Conservation (phyloP, 805 yeast genomes). For the Metschnikowia orientalis region DNA sequence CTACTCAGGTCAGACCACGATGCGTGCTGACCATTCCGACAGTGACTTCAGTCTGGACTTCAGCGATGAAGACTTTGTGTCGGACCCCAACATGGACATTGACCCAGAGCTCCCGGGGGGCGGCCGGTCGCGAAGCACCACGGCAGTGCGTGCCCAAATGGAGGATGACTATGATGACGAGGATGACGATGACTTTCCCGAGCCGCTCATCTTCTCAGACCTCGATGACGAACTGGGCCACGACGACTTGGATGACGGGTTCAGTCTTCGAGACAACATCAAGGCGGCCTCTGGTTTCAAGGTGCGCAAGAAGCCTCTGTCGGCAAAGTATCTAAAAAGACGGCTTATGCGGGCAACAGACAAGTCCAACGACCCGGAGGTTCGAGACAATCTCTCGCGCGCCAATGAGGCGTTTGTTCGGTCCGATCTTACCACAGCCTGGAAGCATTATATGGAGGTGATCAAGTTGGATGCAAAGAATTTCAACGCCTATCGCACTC, state of each 20-base stretch:
- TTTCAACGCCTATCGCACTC: conserved; percentile 78
- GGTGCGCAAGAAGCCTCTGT: conserved; percentile 33
- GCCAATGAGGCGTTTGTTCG: conserved; percentile 81
- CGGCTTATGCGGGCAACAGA: conserved; percentile 32
- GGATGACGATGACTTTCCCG: conserved; percentile 16
- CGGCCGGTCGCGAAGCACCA: not conserved
- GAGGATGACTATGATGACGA: not conserved
- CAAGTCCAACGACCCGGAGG: conserved; percentile 65
- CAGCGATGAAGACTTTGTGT: conserved; percentile 11
- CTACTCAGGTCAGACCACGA: too few relatives aligned
- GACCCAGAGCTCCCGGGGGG: conserved; percentile 11
- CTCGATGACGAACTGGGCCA: conserved; percentile 28
- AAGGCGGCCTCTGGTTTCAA: conserved; percentile 65
- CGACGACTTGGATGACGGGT: conserved; percentile 40
- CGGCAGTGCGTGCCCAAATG: not conserved
- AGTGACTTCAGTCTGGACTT: conserved; percentile 8
- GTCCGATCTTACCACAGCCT: conserved; percentile 56
- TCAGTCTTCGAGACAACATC: conserved; percentile 56
- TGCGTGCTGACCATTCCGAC: conserved; percentile 4
- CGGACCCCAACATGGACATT: conserved; percentile 10
- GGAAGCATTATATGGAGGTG: conserved; percentile 58
- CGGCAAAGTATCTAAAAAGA: conserved; percentile 36
- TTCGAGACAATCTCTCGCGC: conserved; percentile 55
- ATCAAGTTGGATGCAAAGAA: conserved; percentile 73
- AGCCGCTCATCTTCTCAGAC: conserved; percentile 19